A percentile compares a stretch with the other conserved stretches of the same genome.
phyloP scores from a whole-genome alignment of 805 yeast genomes.

The Sugiyamaella chiloensis region DNA sequence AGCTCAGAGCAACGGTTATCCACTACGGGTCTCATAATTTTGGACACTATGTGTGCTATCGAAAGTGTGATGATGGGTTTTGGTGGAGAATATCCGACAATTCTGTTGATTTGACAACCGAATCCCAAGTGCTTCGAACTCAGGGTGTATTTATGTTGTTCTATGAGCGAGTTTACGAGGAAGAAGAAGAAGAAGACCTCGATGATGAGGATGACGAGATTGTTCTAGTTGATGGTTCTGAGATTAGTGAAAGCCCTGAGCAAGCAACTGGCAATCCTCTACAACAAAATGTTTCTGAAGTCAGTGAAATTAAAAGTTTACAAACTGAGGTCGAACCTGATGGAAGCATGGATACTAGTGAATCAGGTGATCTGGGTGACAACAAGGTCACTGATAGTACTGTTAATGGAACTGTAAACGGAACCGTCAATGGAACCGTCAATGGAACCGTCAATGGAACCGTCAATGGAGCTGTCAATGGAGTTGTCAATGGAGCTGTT shows the following conservation, averaged over 20 bases:
- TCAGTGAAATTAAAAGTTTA: too few species aligned
- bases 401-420: too few species aligned
- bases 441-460: too few species aligned
- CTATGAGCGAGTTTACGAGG: conserved; percentile 50
- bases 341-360: too few species aligned
- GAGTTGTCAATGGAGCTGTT: too few species aligned
- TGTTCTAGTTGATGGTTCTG: not conserved
- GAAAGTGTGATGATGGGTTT: conserved; percentile 64
- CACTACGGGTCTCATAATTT: conserved; percentile 96
- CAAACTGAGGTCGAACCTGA: too few species aligned
- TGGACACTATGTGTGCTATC: conserved; percentile 93
- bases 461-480: too few species aligned
- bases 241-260: not conserved
- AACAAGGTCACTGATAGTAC: too few species aligned
- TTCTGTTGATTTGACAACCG: conserved; percentile 73
- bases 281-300: too few species aligned
- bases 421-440: too few species aligned
- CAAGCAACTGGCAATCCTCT: too few species aligned
- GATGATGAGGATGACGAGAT: conserved; percentile 9
- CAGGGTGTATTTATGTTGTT: conserved; percentile 93
- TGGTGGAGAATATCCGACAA: conserved; percentile 98
- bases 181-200: conserved; percentile 9
- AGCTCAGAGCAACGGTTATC: conserved; percentile 78
- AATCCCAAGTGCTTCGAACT: conserved; percentile 71
- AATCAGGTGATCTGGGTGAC: too few species aligned